These are phyloP conservation scores for Emergomyces orientalis DNA, from an alignment of 2,329 filamentous ascomycete genomes.

Conservation along the genomic window DNA sequence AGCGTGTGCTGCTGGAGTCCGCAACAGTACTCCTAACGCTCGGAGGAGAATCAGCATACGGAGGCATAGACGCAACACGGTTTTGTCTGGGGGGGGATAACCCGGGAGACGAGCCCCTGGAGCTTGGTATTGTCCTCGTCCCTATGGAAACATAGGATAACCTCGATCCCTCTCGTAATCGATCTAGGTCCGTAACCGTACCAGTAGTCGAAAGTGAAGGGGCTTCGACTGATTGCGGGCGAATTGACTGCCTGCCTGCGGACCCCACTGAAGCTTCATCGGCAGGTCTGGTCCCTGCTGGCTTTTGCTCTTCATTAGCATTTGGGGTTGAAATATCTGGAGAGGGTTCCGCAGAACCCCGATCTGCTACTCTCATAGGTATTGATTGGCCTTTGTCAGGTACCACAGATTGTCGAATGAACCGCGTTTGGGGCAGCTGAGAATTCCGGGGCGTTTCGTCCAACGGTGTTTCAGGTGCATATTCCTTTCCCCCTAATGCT, in stretches of 20 bases:
- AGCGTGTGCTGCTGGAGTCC: constrained; percentile 3
- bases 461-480: constrained; percentile 28
- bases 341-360: neutral
- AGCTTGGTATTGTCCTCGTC: constrained; percentile 19
- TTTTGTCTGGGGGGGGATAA: constrained; percentile 22
- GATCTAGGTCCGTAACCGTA: constrained; percentile 18
- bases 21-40: neutral
- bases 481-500: constrained; percentile 37
- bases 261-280: constrained; percentile 12
- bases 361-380: neutral
- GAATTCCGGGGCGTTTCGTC: constrained; percentile 7
- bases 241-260: constrained; percentile 17
- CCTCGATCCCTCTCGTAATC: constrained; percentile 16
- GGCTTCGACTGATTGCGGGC: constrained; percentile 15
- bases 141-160: constrained; percentile 19
- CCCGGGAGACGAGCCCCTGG: constrained; percentile 19
- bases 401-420: constrained; percentile 1
- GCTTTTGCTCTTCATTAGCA: neutral
- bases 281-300: constrained; percentile 2
- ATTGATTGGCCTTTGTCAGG: neutral
- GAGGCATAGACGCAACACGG: neutral
- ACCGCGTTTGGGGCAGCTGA: constrained; percentile 2
- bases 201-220: constrained; percentile 18
- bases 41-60: constrained; percentile 7
- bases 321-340: neutral